Conservation (phyloP, 345 rosid genomes). For the Garcia nutans region DNA sequence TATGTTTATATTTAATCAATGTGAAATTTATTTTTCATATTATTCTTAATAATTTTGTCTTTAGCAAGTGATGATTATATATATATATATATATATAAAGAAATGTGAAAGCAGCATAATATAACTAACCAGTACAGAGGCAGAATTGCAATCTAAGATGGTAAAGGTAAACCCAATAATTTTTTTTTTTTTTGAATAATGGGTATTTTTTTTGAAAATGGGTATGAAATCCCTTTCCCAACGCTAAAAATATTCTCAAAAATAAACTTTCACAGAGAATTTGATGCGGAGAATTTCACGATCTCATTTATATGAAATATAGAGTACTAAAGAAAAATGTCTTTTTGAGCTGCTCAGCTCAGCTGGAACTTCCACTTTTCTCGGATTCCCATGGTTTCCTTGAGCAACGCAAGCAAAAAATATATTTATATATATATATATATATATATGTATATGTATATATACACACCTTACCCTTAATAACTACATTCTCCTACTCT, state of each 20-base stretch:
- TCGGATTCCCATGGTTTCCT: conserved; percentile 19
- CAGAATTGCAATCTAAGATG: not conserved
- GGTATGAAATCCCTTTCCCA: conserved; percentile 8
- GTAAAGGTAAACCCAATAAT: not conserved
- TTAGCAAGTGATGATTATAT: no score
- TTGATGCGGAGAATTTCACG: conserved; percentile 10
- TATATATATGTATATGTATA: no score
- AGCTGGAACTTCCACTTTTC: conserved; percentile 10
- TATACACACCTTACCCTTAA: no score
- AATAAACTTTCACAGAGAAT: not conserved
- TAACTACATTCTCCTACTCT: not conserved
- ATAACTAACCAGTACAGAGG: not conserved
- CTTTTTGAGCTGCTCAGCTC: not conserved
- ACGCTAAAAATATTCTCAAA: conserved; percentile 9
- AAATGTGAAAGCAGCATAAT: not conserved
- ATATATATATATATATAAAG: not conserved
- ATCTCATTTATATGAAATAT: no score
- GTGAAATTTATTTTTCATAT: no score
- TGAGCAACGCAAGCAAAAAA: no score
- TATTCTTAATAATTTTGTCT: no score
- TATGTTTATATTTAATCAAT: no score
- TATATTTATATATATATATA: no score
- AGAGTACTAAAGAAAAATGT: not conserved
- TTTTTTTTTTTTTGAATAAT: no score
- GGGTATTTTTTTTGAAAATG: no score